Base-by-base conservation (phyloP, 164 flowering plant species). In the Nelumbo lutea region DNA sequence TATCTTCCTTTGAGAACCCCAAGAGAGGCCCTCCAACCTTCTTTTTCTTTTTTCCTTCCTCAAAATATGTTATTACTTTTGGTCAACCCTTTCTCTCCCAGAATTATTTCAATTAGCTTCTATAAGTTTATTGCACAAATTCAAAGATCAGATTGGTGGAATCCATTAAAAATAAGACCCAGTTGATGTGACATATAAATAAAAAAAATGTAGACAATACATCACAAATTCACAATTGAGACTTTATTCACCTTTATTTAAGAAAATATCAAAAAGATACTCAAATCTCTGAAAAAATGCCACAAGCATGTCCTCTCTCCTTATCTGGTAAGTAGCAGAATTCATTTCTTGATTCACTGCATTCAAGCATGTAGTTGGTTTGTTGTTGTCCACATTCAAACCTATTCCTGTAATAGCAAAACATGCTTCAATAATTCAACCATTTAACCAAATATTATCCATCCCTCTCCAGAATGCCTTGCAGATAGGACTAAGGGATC, bases 301-400 rank as follows among this genome's bases (percentile, higher is more conserved):
- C 9, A 93, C 89, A 58, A 88, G 68, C 65, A 96, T 79, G 47
- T 90, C 88, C 81, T 93, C 97, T 72, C 83, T 88, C 64, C 75
- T 79, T 41, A 93, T 79, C 65, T 70, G 76, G 71, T 64, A 72
- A 70, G 73, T 59, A 56, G 45, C 70, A 60, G 82, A 67, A 72
- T 78, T 79, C 72, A 86, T 64, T 70, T 83, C 82, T 71, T 51
- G 76, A 65, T 91, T 76, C 62, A 65, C 85, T 63, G 86, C 78
- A 84, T 96, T 96, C 85, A 96, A 82, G 80, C 90, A 89, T 51
- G 86, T 90, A 0, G 97, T 83, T 50, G 99, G 99, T 65, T 85
- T 76, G 77, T 90, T 87, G 70, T 93, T 93, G 66, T 86, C 89
- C 64, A 96, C 80, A 76, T 96, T 96, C 79, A 96, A 72, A 59